Evolutionary conservation across 139 green algal species (phyloP), one percentile per base, ranked within the genome.

Genomic region (Klebsormidium nitens): DNA sequence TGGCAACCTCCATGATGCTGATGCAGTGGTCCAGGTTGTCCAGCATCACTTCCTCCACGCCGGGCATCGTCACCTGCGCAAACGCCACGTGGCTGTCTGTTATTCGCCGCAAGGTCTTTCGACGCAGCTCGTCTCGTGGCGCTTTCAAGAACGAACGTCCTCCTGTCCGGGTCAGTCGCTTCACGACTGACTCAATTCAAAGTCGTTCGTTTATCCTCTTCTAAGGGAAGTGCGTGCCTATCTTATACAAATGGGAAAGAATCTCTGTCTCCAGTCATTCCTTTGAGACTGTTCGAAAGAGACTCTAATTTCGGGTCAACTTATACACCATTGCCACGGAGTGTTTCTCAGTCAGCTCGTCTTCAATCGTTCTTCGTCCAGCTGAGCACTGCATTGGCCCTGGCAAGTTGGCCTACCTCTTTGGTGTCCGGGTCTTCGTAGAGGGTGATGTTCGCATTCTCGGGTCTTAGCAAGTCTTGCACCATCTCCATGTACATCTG

Each of bases 401-500:
- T 14, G 42, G 14, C 8, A 50, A 50, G 11, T 26, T 26, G 11
- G 14, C 42, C 44, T 19, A 52, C 44, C 44, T 52, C 44, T 19
- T 19, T 19, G 44, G 44, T 62, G 26, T 14, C 52, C 14, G 52
- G 11, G 52, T 62, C 26, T 14, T 62, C 52, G 8, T 62, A 26
- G n/a, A 62, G 8, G 52, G n/a, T 34, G n/a, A 62, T 34, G 26
- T 34, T 34, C 14, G 14, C 52, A 26, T 29, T 6, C 23, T 62
- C 52, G n/a, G 52, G n/a, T 8, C 8, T 19, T 6, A 62, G 26
- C 14, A 62, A 26, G 52, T 62, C 52, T 14, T 34, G 52, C 14
- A 62, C 14, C 8, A 19, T 34, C 14, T 62, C 52, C 52, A 62
- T 14, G 26, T 62, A 62, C 52, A 62, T 14, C 52, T 62, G 52